Evolutionary conservation across 306 rosid species (phyloP).

Genomic region (Canavalia ensiformis): DNA sequence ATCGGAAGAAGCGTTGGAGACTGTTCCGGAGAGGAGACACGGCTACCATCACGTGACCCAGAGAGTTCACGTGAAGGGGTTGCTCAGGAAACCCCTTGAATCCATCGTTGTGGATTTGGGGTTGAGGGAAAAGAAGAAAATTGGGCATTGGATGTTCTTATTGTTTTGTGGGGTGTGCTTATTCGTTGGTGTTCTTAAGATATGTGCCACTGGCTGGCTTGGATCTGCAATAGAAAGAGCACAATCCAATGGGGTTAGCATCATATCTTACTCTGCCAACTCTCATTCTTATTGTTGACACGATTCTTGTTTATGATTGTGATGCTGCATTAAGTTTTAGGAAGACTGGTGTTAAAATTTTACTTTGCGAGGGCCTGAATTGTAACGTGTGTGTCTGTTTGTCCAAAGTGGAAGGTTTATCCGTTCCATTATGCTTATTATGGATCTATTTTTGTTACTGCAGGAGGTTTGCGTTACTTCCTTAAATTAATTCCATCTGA

Average conservation of each 20-base stretch:
- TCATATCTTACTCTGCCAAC: not conserved
- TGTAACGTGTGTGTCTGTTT: constrained; percentile 33
- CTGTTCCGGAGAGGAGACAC: constrained; percentile 63
- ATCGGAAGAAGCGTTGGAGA: constrained; percentile 66
- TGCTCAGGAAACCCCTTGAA: constrained; percentile 69
- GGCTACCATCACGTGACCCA: constrained; percentile 59
- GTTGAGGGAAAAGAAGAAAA: constrained; percentile 71
- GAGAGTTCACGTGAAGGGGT: constrained; percentile 59
- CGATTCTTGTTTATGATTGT: not conserved
- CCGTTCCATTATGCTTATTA: not conserved
- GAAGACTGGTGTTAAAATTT: not conserved
- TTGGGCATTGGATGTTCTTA: constrained; percentile 94
- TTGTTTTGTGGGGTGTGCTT: constrained; percentile 84
- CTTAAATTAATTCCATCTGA: constrained; percentile 25
- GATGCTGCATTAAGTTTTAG: not conserved
- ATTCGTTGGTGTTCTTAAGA: constrained; percentile 86
- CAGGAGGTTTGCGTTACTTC: not conserved
- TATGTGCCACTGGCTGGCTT: constrained; percentile 96
- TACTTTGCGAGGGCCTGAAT: constrained; percentile 10
- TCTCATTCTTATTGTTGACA: not conserved
- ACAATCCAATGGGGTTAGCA: constrained; percentile 65
- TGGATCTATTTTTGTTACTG: constrained; percentile 15
- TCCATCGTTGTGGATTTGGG: constrained; percentile 72
- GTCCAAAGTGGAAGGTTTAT: constrained; percentile 12
- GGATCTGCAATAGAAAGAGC: constrained; percentile 87